Evolutionary conservation across 116 monocot genomes (phyloP).

Genomic region (Papilionanthe hybrid): DNA sequence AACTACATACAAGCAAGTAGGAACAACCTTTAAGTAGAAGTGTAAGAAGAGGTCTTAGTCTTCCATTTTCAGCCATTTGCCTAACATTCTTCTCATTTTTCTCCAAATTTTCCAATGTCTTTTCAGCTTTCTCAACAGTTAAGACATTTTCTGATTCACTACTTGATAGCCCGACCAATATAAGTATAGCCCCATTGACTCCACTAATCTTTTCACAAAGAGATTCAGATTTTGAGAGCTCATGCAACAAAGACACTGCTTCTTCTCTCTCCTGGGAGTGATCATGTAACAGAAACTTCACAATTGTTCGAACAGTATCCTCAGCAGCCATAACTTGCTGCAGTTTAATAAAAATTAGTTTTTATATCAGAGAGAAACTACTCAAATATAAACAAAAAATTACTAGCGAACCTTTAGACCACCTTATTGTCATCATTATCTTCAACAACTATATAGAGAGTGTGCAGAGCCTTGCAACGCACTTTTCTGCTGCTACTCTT

Average conservation of each 20-base stretch:
- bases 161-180: slow-evolving; percentile 77
- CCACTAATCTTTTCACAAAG: slow-evolving; percentile 80
- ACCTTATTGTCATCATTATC: slow-evolving; percentile 85
- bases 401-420: slow-evolving; percentile 18
- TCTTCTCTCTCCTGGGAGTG: slow-evolving; percentile 67
- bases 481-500: slow-evolving; percentile 62
- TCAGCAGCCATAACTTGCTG: slow-evolving; percentile 69
- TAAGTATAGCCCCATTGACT: slow-evolving; percentile 72
- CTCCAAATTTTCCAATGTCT: slow-evolving; percentile 71
- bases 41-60: slow-evolving; percentile 73
- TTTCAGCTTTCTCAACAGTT: slow-evolving; percentile 66
- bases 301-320: slow-evolving; percentile 70
- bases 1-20: neutral
- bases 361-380: slow-evolving; percentile 1
- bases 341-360: slow-evolving; percentile 12
- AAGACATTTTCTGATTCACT: slow-evolving; percentile 70
- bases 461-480: slow-evolving; percentile 64
- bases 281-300: slow-evolving; percentile 77
- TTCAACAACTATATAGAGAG: slow-evolving; percentile 62
- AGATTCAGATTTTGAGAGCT: slow-evolving; percentile 72
- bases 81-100: slow-evolving; percentile 67
- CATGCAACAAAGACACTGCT: slow-evolving; percentile 71
- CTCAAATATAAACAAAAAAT: slow-evolving; percentile 5
- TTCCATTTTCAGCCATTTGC: slow-evolving; percentile 94
- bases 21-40: slow-evolving; percentile 66